Evolutionary conservation across 352 stramenopile genomes (phyloP), one percentile per base, ranked within the genome.

Genomic region (Pythium aristosporum): DNA sequence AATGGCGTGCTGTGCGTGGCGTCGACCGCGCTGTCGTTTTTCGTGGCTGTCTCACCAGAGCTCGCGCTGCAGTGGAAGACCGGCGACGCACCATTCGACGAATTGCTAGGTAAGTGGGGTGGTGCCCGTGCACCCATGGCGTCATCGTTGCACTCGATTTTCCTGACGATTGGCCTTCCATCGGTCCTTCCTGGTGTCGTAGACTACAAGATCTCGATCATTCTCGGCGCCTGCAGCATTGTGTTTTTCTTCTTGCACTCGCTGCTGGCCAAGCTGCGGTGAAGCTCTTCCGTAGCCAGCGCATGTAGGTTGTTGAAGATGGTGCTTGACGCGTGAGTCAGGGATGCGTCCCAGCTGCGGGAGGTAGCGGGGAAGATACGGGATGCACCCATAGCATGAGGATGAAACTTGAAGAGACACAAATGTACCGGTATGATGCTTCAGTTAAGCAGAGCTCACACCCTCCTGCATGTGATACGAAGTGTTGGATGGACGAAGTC

Each of bases 141-240:
- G 25, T 30, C 25, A 30, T 30, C 32, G 18, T 42, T 15, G 37
- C 18, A 12, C 20, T 50, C 6, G 23, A 2, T 49, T n/a, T 36
- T 50, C 21, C 13, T 47, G 11, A 41, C 34, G 57, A 25, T 7
- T 37, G 34, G 34, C 23, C 56, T n/a, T 6, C 39, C 21, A 21
- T 54, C 34, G 21, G 25, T 57, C 37, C 13, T 21, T 53, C 23
- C 23, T 67, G 4, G 49, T 39, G 42, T 57, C 47, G 28, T 62
- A 92, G 85, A 92, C 51, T 94, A 92, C 80, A 94, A 94, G 77
- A 85, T 92, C 54, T 82, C 83, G 42, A 89, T 94, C 63, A 48
- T 89, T 36, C 67, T 91, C 30, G 84, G 80, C 48, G 74, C 63
- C 13, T 74, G 59, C 41, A 80, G 76, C 53, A 75, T 89, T 56